Base-by-base conservation (phyloP, 768 basidiomycete genomes). In the Termitomyces sp. region DNA sequence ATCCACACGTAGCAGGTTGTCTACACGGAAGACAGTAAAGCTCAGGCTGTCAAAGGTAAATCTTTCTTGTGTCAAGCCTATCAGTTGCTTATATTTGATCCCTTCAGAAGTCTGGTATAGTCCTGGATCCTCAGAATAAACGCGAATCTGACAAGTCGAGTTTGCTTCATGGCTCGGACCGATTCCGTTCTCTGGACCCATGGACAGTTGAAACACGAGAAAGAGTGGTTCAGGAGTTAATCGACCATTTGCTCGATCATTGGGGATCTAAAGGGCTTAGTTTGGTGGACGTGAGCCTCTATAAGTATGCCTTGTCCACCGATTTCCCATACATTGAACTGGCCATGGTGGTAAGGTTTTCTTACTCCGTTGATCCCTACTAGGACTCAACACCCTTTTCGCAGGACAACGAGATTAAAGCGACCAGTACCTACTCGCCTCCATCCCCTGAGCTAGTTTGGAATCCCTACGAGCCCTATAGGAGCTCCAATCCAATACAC, bases 311-410 rank as follows among this genome's bases (percentile, higher is more conserved):
- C 20, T 22, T 11, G n/a, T 15, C 59, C 28, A 16, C 55, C 18
- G 16, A 28, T 12, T 3, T 46, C 4, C 46, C 53, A 28, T 64
- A 64, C 16, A 38, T 64, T 15, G 68, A 67, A n/a, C 55, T 65
- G 33, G 60, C 33, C 7, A 59, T 68, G 33, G 58, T 62, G 58
- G 68, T 67, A 39, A 38, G 64, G 20, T 15, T 18, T 52, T 50
- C 18, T 32, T 8, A 11, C 22, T 42, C 42, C 36, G 15, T 13
- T 24, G 24, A 18, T 39, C 22, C n/a, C 16, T 36, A 46, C 36
- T 16, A 13, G 33, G 3, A 20, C 50, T 45, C 48, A 33, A 49
- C 20, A 28, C 35, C 35, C 22, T 16, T 38, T 38, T 53, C 5
- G 15, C 15, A 55, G 62, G 48, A 56, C 38, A 35, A 56, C 3